Conservation (phyloP, 2,329 filamentous ascomycete genomes). For the Thielaviopsis punctulata region DNA sequence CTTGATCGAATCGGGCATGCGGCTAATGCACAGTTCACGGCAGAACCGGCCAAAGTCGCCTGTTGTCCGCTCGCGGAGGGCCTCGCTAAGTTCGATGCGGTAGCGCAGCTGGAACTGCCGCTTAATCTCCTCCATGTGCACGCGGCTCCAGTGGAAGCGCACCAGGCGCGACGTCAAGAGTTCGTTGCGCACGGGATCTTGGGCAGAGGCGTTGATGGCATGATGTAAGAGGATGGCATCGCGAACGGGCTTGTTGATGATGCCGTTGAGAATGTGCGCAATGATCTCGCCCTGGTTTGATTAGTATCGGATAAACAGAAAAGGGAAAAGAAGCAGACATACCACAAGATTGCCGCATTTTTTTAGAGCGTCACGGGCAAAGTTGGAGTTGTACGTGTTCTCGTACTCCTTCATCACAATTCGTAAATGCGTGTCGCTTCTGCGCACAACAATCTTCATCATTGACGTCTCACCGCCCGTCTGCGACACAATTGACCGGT, state of each 20-base stretch:
- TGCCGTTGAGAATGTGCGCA: conserved; percentile 86
- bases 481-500: conserved; percentile 49
- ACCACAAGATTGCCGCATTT: conserved; percentile 89
- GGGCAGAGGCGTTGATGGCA: conserved; percentile 58
- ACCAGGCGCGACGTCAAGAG: conserved; percentile 77
- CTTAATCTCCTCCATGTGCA: conserved; percentile 67
- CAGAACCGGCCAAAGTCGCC: conserved; percentile 67
- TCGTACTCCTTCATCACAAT: conserved; percentile 70
- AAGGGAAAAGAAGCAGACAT: conserved; percentile 27
- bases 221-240: conserved; percentile 85
- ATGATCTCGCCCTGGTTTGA: conserved; percentile 66
- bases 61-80: conserved; percentile 59
- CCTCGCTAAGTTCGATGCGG: conserved; percentile 53
- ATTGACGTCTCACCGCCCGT: conserved; percentile 78
- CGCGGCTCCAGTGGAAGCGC: conserved; percentile 78
- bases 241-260: conserved; percentile 87
- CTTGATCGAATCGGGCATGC: conserved; percentile 42
- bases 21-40: conserved; percentile 46
- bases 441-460: conserved; percentile 64
- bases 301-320: conserved; percentile 2
- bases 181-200: conserved; percentile 61
- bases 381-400: conserved; percentile 55
- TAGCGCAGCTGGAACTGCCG: conserved; percentile 66
- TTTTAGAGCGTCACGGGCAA: conserved; percentile 69
- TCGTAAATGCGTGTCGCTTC: conserved; percentile 66